Base-by-base conservation (phyloP, 2,329 filamentous ascomycete genomes). In the Penicillium italicum region DNA sequence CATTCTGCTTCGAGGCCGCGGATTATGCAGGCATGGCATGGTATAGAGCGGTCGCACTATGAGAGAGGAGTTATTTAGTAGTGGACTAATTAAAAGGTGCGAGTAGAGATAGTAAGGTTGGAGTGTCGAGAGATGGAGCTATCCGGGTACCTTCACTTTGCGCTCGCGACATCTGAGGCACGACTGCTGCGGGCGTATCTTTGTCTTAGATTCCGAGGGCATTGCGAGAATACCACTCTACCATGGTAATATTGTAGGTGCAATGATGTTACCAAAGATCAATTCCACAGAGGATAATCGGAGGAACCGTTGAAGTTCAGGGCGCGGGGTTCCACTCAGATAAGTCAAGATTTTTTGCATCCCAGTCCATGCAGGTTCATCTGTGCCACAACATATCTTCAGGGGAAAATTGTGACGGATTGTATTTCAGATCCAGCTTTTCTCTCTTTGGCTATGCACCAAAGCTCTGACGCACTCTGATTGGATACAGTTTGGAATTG, bases 1-100 rank as follows among this genome's bases (percentile, higher is more conserved):
- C 67, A 70, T 58, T 70, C 65, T 5, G 66, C 55, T 51, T 65
- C 59, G 31, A 66, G 50, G 40, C 67, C 65, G 40, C 67, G 67
- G 42, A 57, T 54, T 20, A 65, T 60, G 53, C 67, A 70, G 16
- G 66, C 62, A 8, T 62, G 55, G 43, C 67, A 70, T 14, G 67
- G 67, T 33, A 64, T 60, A 26, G 62, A 61, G 41, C 67, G 67
- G 45, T 70, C 67, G 57, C 67, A 70, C 67, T 69, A 42, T 22
- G 11, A 33, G 8, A 37, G 30, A 14, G 14, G 5, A 20, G 16
- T 30, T n/a, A 28, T 44, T 44, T 28, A 50, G 48, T 33, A 18
- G 8, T 2, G 11, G 5, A 24, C 12, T 33, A 24, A 33, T 16
- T 31, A 22, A 28, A 30, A 2, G 7, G 11, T 18, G 28, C 1